These are phyloP conservation scores for Xanthoceras sorbifolium DNA, from an alignment of 345 rosid genomes.

Conservation along the genomic window DNA sequence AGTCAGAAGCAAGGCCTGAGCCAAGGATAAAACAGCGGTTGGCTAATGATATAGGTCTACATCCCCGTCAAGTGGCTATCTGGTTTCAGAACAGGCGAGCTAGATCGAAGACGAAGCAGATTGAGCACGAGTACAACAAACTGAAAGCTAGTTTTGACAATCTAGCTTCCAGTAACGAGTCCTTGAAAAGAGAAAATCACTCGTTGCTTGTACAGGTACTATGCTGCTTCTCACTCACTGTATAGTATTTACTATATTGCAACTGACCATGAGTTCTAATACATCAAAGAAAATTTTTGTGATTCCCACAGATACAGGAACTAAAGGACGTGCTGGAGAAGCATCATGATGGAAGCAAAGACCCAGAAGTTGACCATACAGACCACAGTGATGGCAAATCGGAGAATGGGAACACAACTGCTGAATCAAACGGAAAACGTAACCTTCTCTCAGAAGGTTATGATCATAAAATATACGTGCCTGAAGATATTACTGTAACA, in stretches of 20 bases:
- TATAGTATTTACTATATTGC: neutral
- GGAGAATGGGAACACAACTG: neutral
- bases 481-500: constrained; percentile 22
- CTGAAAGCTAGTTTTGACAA: constrained; percentile 26
- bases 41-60: constrained; percentile 40
- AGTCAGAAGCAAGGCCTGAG: constrained; percentile 30
- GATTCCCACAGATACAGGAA: constrained; percentile 31
- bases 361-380: neutral
- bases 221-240: neutral
- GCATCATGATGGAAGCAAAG: constrained; percentile 1
- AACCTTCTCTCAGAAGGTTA: constrained; percentile 5
- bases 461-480: neutral
- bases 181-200: constrained; percentile 33
- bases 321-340: constrained; percentile 20
- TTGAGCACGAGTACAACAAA: constrained; percentile 38
- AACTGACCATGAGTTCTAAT: neutral
- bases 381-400: constrained; percentile 16
- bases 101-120: constrained; percentile 44
- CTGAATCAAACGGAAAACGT: constrained; percentile 3
- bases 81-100: constrained; percentile 55
- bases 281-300: neutral
- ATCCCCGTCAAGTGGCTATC: constrained; percentile 47
- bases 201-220: constrained; percentile 34
- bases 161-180: constrained; percentile 33
- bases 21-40: constrained; percentile 29